Evolutionary conservation across 2,329 filamentous ascomycete species (phyloP), one percentile per base, ranked within the genome.

Genomic region (Aurifilum marmelostoma): DNA sequence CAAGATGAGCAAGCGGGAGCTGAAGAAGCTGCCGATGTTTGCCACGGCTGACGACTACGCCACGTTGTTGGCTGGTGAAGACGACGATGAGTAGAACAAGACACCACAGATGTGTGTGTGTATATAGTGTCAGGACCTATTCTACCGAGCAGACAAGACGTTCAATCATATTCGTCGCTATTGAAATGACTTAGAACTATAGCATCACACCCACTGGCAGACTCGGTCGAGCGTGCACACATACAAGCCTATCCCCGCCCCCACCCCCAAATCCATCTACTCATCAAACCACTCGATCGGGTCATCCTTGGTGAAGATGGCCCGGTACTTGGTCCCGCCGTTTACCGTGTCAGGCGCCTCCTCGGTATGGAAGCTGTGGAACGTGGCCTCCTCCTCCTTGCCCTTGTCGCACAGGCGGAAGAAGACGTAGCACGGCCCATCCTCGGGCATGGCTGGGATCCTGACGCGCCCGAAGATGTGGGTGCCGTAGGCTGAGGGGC

Each of bases 41-140:
- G 96, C 97, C 27, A 97, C 93, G 41, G 91, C 87, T 41, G 96
- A 98, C 67, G 96, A 98, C 78, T 99, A 98, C 79, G 95, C 94
- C 21, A 92, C 91, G 75, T 85, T 97, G 81, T 80, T 97, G 78
- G 92, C 85, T 4, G 87, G 88, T 72, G 92, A 96, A 65, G 89
- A 89, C 71, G 89, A 89, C 24, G 80, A 80, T 9, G 27, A 67
- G 9, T 60, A 66, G 3, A 61, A 60, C 21, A 27, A 61, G 32
- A 7, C n/a, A 62, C 12, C 34, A 29, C 21, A 29, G 34, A 41
- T 18, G 34, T 43, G 14, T 41, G 11, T 12, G 27, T 18, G 34
- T 43, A 6, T 41, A 4, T 12, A 60, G 11, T 18, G 58, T 14
- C 24, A 56, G 24, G 14, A 27, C 12, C 6, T 18, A 18, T 56